Base-by-base conservation (phyloP, 306 rosid species). In the barrel medic (Medicago truncatula) region DNA sequence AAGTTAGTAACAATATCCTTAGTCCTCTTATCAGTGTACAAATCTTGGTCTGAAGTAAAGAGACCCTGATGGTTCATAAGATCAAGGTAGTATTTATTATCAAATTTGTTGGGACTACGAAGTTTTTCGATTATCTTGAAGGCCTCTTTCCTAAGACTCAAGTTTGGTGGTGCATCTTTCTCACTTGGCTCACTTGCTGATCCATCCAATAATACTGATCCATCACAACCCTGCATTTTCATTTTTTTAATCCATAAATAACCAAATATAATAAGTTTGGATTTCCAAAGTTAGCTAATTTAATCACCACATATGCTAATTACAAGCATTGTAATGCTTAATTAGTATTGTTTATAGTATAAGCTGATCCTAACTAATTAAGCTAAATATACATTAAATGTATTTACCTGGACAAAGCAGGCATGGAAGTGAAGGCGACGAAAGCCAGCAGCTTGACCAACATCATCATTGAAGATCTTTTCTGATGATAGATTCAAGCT, bases 391-490 rank as follows among this genome's bases (percentile, higher is more conserved):
- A 36, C n/a, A 38, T 20, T 23, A 23, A 23, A 1, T 67, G 16
- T 67, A 39, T 21, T 67, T 44, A 85, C 97, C 87, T 89, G 93
- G 77, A 89, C 97, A 78, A 91, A 91, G 89, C 97, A 91, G 68
- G 87, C 94, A 34, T 91, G 97, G 80, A 91, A 91, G 60, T 87
- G 92, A 66, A 91, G 80, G 38, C 94, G 94, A 57, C 89, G 93
- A 73, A 91, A 73, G 82, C 92, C 97, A 36, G 97, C 92, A 18
- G 97, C 92, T 82, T 83, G 92, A 53, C 80, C 92, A 58, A 89
- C 73, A 73, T 91, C 89, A 0, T 84, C 7, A 6, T 80, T 69
- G 76, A 87, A 89, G 58, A 87, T 68, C 71, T 1, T 8, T 68
- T 74, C 93, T 81, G 23, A 89, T 41, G 31, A 91, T 81, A 49